These are phyloP conservation scores for Brettanomyces anomalus DNA, from an alignment of 805 yeast genomes.

Conservation along the genomic window DNA sequence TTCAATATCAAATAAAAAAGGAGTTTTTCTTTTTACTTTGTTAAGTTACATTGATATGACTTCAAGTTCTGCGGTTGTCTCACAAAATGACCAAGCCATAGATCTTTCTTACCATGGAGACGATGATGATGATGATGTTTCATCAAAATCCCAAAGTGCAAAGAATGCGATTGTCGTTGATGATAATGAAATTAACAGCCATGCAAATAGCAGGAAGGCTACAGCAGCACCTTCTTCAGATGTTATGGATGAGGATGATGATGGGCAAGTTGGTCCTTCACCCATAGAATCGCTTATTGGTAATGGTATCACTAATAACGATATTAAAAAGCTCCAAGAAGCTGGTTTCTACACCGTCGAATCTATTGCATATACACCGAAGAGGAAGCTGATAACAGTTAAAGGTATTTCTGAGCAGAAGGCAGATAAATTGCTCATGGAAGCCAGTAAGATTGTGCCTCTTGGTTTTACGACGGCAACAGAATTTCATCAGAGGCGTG, in stretches of 20 bases:
- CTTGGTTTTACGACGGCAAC: slow-evolving; percentile 97
- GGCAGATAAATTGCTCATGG: slow-evolving; percentile 75
- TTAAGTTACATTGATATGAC: too few relatives aligned
- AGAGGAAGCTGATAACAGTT: slow-evolving; percentile 62
- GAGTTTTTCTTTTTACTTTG: too few relatives aligned
- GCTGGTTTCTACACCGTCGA: slow-evolving; percentile 87
- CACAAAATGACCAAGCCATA: slow-evolving; percentile 5
- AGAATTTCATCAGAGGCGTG: slow-evolving; percentile 82
- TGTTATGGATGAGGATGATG: slow-evolving; percentile 32
- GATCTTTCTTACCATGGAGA: slow-evolving; percentile 8
- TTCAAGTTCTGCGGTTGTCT: neutral
- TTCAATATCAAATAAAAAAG: too few relatives aligned
- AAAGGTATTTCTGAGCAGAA: slow-evolving; percentile 95
- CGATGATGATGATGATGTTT: neutral
- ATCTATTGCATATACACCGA: slow-evolving; percentile 88
- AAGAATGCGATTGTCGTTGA: neutral
- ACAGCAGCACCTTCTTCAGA: neutral
- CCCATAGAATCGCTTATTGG: slow-evolving; percentile 52
- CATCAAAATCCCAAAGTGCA: neutral
- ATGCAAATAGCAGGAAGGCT: too few relatives aligned
- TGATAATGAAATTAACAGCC: neutral
- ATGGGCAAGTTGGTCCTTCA: slow-evolving; percentile 40
- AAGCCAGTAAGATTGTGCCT: slow-evolving; percentile 82
- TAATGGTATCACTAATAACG: slow-evolving; percentile 76
- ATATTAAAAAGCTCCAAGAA: slow-evolving; percentile 70